Evolutionary conservation across 1,284 basidiomycete genomes (phyloP), one percentile per base, ranked within the genome.

Genomic region (Cryptococcus deneoformans): DNA sequence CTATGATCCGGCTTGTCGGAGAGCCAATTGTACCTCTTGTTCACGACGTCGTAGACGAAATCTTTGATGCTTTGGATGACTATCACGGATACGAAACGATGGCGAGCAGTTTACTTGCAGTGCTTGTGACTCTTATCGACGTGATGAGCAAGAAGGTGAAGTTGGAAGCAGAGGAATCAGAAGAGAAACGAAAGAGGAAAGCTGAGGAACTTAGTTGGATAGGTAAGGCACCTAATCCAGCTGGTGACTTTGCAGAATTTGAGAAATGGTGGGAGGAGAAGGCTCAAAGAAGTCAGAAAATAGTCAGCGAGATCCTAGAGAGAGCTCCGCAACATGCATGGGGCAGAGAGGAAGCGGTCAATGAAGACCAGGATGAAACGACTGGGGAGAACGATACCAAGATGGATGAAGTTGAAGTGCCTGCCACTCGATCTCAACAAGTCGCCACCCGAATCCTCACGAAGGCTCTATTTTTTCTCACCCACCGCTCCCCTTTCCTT

Each of bases 41-140:
- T 3, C 86, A 88, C 20, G 93, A 94, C 72, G 86, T 96, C 3
- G 90, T 96, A 4, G 93, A 95, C 72, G 92, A 94, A 75, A 92
- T 93, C 60, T 96, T 96, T 66, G 92, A 95, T 73, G 85, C 91
- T 34, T 79, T 96, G 24, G 93, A 96, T 67, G 90, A 94, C 61
- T 96, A 86, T 70, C 92, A 96, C 73, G 92, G 92, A 9, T 95
- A 96, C 75, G 84, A 85, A 29, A 63, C 75, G 35, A 67, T 82
- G 1, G 72, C 75, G 0, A 72, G 74, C 9, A 76, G 77, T 0
- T 64, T 82, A 9, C 62, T 81, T 24, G 79, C 87, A 6, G 82
- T 95, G 37, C 87, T 95, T 8, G 89, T 91, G 61, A 87, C 90
- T 0, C 80, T 97, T 2, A 82, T 95, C n/a, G 88, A 89, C 59